Base-by-base conservation (phyloP, 2,329 filamentous ascomycete genomes). In the Macrophomina pseudophaseolina region DNA sequence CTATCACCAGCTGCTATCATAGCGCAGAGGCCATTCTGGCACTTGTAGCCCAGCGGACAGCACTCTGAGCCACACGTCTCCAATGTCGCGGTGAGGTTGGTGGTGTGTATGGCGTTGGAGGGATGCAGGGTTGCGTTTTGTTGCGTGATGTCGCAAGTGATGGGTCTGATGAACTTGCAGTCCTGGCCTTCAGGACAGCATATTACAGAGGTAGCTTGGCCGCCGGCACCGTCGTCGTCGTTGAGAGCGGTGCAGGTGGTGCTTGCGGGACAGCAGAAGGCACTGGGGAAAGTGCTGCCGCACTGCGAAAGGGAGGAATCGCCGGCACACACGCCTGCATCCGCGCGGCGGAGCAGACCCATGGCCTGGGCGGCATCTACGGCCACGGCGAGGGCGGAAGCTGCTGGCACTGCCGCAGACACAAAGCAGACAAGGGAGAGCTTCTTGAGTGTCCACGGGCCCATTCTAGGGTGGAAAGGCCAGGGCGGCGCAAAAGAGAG, bases 11-110 rank as follows among this genome's bases (percentile, higher is more conserved):
- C 16, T 38, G 52, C 44, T n/a, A 62, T 65, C 56, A 66, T 66
- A 11, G 81, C 74, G 71, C 90, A 93, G 59, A 77, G 75, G 49
- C 79, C 79, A 63, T 23, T 63, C 42, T 84, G 77, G 78, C 91
- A 94, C 1, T 81, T 79, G 78, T 90, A 93, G 2, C 91, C 91
- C 76, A 89, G 89, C 0, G 91, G 91, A 74, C 91, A 94, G 78
- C 91, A 94, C 64, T 71, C 76, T 18, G 72, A 74, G 14, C 85
- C 88, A 71, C 91, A 93, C 23, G 78, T 82, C 1, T 80, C 77
- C 14, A 93, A 80, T 11, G 81, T 78, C 9, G 84, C 66, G 7
- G 62, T 66, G 35, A 91, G 85, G 8, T 87, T 84, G 9, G 86
- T 87, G 0, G 91, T 90, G 78, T 92, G 91, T 72, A 93, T 80